phyloP scores from a whole-genome alignment of 305 asterid genomes.

The Ajuga reptans region DNA sequence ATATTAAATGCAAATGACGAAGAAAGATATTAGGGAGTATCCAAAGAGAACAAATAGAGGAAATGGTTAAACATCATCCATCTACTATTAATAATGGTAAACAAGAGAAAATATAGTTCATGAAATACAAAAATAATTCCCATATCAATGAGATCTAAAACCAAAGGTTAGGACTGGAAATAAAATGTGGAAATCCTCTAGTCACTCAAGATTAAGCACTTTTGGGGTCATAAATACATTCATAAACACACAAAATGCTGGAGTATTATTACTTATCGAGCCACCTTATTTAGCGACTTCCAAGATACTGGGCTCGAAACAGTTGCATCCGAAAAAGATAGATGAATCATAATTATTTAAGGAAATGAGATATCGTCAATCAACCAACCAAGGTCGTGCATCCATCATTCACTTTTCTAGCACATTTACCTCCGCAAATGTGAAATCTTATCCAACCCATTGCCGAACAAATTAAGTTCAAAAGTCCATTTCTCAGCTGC shows the following conservation, averaged over 20 bases:
- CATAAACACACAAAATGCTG: background rate
- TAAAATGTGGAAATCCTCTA: background rate
- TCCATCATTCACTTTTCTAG: background rate
- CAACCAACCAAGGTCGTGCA: background rate
- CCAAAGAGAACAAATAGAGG: constrained; percentile 1
- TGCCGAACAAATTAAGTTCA: background rate
- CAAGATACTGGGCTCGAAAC: background rate
- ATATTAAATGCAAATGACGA: constrained; percentile 14
- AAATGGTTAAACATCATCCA: background rate
- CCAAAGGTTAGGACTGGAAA: background rate
- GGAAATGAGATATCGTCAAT: background rate
- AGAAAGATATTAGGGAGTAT: constrained; percentile 18
- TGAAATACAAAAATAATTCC: background rate
- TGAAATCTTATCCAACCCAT: background rate
- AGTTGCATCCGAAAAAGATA: background rate
- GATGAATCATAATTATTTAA: background rate
- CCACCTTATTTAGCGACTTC: background rate
- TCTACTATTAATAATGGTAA: background rate
- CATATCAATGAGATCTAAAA: background rate
- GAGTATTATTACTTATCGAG: background rate
- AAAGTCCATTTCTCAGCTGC: background rate
- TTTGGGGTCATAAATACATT: background rate
- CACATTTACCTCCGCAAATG: background rate
- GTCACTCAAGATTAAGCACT: background rate
- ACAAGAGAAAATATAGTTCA: background rate